phyloP scores from a whole-genome alignment of 2,329 filamentous ascomycete species.

The Phyllosticta capitalensis region DNA sequence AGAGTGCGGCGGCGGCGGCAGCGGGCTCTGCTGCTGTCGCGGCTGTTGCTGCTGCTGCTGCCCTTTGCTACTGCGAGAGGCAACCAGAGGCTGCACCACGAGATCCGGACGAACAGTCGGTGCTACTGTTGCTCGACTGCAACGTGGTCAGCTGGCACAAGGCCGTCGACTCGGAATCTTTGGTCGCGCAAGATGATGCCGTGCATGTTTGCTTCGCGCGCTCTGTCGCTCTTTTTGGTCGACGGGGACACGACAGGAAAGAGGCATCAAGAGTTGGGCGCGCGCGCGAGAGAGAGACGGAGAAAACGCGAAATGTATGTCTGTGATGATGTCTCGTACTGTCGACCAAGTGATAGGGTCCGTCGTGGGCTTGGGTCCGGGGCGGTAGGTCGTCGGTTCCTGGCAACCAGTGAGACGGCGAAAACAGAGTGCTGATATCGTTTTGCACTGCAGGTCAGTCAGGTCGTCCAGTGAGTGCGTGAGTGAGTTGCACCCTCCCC shows the following conservation, averaged over 20 bases:
- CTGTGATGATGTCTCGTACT: background rate
- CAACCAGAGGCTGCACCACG: constrained; percentile 10
- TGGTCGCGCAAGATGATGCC: constrained; percentile 7
- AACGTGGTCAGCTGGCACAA: constrained; percentile 13
- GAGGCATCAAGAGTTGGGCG: no score
- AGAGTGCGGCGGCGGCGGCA: no score
- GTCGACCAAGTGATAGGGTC: background rate
- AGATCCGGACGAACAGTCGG: constrained; percentile 6
- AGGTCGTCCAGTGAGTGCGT: background rate
- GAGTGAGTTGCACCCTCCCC: background rate
- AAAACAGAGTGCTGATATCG: background rate
- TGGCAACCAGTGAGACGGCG: background rate
- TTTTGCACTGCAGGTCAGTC: background rate
- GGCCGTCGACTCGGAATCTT: background rate
- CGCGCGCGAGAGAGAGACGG: background rate
- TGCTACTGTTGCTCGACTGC: constrained; percentile 5
- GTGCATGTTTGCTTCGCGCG: background rate
- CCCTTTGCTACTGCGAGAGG: background rate
- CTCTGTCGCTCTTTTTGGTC: background rate
- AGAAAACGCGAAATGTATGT: background rate
- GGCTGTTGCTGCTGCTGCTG: no score
- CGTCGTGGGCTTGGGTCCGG: background rate
- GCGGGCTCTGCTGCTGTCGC: no score
- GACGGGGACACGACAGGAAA: background rate
- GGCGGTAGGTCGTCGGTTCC: background rate